Evolutionary conservation across 2,329 filamentous ascomycete species (phyloP), one percentile per base, ranked within the genome.

Genomic region (Thielaviopsis populi): DNA sequence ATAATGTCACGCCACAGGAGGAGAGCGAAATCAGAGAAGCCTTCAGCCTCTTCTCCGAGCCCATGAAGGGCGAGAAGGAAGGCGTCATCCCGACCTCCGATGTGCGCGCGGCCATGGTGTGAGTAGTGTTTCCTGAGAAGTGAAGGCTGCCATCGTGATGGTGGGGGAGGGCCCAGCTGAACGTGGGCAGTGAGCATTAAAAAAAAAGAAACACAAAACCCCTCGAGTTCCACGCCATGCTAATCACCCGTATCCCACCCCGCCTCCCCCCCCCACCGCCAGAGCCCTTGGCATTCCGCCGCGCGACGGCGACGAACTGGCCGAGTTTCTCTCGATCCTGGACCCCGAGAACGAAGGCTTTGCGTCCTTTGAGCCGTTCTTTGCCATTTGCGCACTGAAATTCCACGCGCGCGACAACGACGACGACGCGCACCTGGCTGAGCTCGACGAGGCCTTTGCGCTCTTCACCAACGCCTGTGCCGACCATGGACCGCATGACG

Each of bases 21-120:
- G 92, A 97, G 75, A 81, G 82, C 69, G 91, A 96, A 75, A 96
- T 99, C 71, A 85, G 84, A 70, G 91, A 96, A 74, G 91, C 91
- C 15, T 97, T 94, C 74, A 79, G 82, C 24, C 80, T 97, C 7
- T 99, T 97, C 73, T 78, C 85, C 1, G 80, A 87, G 68, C 83
- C 85, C 42, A 83, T 83, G 73, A 80, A 84, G 22, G 83, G 86
- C 61, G 86, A 91, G 69, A 89, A 89, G 71, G 77, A 86, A 64
- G 86, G 86, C 66, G 84, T 88, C 17, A 80, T 90, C 61, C 81
- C 82, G 13, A 83, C 81, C 3, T 78, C 79, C 69, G 86, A 89
- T 71, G 80, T 91, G 68, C 80, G 86, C 67, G 83, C 86, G 60
- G 87, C 86, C 41, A 79, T 91, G 72, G 83, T 87, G 87, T 92